phyloP scores from a whole-genome alignment of 306 rosid genomes.

The Quercus agrifolia region DNA sequence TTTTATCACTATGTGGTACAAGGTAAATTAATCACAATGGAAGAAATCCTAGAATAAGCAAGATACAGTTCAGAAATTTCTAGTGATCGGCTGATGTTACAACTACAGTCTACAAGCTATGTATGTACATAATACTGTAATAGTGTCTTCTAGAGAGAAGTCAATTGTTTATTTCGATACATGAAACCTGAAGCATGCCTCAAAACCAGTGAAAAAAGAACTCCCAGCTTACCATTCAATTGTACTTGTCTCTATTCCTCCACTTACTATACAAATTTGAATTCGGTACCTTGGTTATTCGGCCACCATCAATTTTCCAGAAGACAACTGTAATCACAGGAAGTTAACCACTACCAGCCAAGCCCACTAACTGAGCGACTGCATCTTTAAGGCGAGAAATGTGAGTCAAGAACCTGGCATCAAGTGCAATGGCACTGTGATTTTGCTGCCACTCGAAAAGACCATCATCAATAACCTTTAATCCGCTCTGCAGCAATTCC shows the following conservation, averaged over 20 bases:
- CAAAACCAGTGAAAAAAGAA: background rate
- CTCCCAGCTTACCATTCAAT: background rate
- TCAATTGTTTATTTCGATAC: background rate
- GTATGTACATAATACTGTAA: background rate
- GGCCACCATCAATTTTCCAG: background rate
- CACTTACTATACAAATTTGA: too few relatives aligned
- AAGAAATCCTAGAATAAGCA: background rate
- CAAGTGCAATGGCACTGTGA: constrained; percentile 48
- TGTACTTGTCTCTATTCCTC: background rate
- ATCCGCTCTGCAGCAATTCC: constrained; percentile 67
- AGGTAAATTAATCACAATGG: too few relatives aligned
- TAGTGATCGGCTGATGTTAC: background rate
- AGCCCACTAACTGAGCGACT: constrained; percentile 54
- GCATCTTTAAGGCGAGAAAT: constrained; percentile 69
- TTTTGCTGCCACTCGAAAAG: constrained; percentile 64
- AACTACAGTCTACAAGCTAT: background rate
- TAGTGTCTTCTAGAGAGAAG: background rate
- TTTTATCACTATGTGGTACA: too few relatives aligned
- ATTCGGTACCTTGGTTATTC: background rate
- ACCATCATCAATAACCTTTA: constrained; percentile 65
- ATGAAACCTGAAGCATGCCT: background rate
- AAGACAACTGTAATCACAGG: background rate
- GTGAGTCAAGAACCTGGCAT: constrained; percentile 44
- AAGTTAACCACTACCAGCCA: constrained; percentile 40
- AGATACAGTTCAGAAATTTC: background rate